A percentile compares a stretch with the other conserved stretches of the same genome.
Conservation (phyloP, 148 eudicot genomes). For the Cornus florida region DNA sequence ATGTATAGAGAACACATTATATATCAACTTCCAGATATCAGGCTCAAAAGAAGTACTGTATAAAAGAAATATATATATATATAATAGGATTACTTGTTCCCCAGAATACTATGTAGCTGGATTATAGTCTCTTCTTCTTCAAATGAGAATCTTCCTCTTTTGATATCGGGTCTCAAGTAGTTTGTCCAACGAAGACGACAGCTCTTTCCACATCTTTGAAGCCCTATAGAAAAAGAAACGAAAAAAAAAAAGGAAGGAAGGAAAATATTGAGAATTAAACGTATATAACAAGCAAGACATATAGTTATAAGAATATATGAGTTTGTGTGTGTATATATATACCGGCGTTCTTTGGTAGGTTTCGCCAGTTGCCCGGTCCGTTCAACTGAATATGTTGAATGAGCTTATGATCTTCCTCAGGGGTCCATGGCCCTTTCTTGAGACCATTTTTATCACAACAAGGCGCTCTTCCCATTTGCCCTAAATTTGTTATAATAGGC, state of each 20-base stretch:
- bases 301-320: not conserved
- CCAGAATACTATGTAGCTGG: slow-evolving; percentile 42
- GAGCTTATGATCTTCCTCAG: slow-evolving; percentile 45
- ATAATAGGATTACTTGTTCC: slow-evolving; percentile 38
- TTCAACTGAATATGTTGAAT: slow-evolving; percentile 30
- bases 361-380: slow-evolving; percentile 48
- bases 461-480: slow-evolving; percentile 39
- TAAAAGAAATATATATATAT: no score
- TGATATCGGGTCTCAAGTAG: slow-evolving; percentile 41
- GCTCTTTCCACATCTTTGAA: slow-evolving; percentile 37
- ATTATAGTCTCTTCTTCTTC: slow-evolving; percentile 50
- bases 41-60: no score
- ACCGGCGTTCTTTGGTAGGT: slow-evolving; percentile 48
- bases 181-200: slow-evolving; percentile 38
- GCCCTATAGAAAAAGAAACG: slow-evolving; percentile 7
- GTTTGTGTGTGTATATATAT: not conserved
- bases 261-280: no score
- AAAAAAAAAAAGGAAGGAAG: not conserved
- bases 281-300: not conserved
- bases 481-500: not conserved
- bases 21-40: no score
- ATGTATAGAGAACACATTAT: no score
- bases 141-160: slow-evolving; percentile 47
- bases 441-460: slow-evolving; percentile 36
- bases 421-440: slow-evolving; percentile 49